Percentiles rank a stretch among this genome's conserved stretches.
phyloP scores from a whole-genome alignment of 805 yeast genomes.

The Starmerella stellata region DNA sequence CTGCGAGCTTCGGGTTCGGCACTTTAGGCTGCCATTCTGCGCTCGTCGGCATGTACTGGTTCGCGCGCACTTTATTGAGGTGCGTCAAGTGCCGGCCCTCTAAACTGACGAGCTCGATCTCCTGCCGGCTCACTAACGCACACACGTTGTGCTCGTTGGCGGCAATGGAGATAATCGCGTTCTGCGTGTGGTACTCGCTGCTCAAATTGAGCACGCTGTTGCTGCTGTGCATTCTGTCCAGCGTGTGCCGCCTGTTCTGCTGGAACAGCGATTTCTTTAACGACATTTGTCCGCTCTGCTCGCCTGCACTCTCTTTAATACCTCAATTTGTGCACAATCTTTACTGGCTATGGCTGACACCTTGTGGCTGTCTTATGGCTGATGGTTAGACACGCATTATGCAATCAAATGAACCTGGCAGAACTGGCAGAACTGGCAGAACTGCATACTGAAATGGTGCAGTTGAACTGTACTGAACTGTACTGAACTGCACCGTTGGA shows the following conservation, averaged over 20 bases:
- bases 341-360: no score
- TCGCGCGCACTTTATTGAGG: neutral
- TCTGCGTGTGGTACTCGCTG: neutral
- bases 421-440: no score
- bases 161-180: neutral
- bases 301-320: no score
- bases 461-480: no score
- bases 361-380: no score
- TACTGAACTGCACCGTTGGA: no score
- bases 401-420: no score
- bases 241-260: neutral
- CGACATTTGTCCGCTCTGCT: no score
- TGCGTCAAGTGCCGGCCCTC: neutral
- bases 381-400: no score
- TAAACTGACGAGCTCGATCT: neutral
- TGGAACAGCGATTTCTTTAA: neutral
- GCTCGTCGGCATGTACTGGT: neutral
- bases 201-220: neutral
- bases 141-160: neutral
- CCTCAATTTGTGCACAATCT: no score
- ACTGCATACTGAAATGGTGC: no score
- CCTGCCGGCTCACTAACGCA: neutral
- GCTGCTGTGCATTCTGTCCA: neutral
- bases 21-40: neutral
- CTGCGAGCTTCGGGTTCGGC: slow-evolving; percentile 13